phyloP scores from a whole-genome alignment of 139 green algal species.

The Coelastrella sp. region DNA sequence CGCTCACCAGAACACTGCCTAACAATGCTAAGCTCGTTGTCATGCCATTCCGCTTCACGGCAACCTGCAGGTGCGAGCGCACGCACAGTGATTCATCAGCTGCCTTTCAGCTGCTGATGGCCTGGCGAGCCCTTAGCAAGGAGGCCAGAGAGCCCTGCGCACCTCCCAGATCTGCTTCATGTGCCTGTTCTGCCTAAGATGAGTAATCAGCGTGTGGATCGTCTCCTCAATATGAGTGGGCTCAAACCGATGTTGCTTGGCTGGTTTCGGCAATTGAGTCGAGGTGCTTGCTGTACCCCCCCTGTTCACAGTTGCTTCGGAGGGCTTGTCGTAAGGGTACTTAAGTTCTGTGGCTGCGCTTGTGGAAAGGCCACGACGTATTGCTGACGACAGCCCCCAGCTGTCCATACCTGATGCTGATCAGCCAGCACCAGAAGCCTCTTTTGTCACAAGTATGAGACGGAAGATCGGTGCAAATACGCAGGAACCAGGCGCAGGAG shows the following conservation, averaged over 20 bases:
- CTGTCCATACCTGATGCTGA: not conserved
- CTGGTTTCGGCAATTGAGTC: not conserved
- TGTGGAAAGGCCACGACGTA: not conserved
- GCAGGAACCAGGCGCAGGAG: no score
- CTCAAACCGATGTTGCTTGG: not conserved
- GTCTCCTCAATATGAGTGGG: slow-evolving; percentile 3
- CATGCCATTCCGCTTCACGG: slow-evolving; percentile 41
- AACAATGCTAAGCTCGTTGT: slow-evolving; percentile 16
- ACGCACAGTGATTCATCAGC: not conserved
- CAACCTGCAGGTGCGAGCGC: not conserved
- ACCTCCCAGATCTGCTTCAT: not conserved
- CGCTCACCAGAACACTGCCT: slow-evolving; percentile 22
- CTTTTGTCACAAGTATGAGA: not conserved
- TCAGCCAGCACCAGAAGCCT: not conserved
- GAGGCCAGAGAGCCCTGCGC: not conserved
- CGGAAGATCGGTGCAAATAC: not conserved
- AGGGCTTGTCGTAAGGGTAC: not conserved
- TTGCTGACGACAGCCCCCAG: not conserved
- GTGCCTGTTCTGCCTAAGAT: not conserved
- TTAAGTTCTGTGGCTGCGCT: not conserved
- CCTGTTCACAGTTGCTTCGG: not conserved
- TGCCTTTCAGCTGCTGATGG: not conserved
- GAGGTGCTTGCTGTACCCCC: not conserved
- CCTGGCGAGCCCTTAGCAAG: not conserved
- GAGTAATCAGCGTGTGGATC: not conserved